A percentile compares a stretch with the other conserved stretches of the same genome.
phyloP scores from a whole-genome alignment of 2,329 filamentous ascomycete genomes.

The Rutstroemia sydowiana region DNA sequence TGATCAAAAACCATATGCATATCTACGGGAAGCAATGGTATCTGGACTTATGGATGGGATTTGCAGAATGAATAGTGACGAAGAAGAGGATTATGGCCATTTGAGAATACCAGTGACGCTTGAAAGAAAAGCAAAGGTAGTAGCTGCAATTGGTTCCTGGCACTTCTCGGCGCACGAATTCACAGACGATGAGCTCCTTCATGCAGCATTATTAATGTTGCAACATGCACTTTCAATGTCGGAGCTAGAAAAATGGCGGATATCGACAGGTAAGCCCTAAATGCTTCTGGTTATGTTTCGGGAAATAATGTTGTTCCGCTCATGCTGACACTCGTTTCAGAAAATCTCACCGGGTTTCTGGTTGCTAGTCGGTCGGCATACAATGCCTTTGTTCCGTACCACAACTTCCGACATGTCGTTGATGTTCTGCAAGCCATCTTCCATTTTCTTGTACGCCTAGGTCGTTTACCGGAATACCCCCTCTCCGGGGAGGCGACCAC shows the following conservation, averaged over 20 bases:
- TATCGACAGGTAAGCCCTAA: conserved; percentile 59
- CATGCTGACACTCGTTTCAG: conserved; percentile 44
- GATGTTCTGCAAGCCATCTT: conserved; percentile 94
- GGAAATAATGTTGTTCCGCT: conserved; percentile 17
- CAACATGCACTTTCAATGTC: conserved; percentile 79
- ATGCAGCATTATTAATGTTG: conserved; percentile 81
- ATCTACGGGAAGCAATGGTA: conserved; percentile 88
- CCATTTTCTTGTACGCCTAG: conserved; percentile 76
- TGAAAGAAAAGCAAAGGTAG: conserved; percentile 59
- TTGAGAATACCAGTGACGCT: conserved; percentile 61
- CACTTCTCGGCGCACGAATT: conserved; percentile 85
- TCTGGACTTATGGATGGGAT: conserved; percentile 85
- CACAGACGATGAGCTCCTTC: conserved; percentile 81
- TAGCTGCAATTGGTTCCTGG: conserved; percentile 64
- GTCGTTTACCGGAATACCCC: conserved; percentile 64
- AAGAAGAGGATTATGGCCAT: conserved; percentile 51
- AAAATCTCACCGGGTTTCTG: conserved; percentile 76
- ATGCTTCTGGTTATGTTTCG: conserved; percentile 23
- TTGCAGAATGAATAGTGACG: conserved; percentile 58
- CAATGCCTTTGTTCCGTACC: conserved; percentile 92
- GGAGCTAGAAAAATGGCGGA: conserved; percentile 71
- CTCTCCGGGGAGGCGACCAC: conserved; percentile 14
- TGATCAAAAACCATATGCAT: conserved; percentile 79
- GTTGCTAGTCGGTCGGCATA: conserved; percentile 89
- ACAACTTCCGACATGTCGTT: conserved; percentile 96